Evolutionary conservation across 2,329 filamentous ascomycete genomes (phyloP), one percentile per base, ranked within the genome.

Genomic region (Trichoderma sp.): DNA sequence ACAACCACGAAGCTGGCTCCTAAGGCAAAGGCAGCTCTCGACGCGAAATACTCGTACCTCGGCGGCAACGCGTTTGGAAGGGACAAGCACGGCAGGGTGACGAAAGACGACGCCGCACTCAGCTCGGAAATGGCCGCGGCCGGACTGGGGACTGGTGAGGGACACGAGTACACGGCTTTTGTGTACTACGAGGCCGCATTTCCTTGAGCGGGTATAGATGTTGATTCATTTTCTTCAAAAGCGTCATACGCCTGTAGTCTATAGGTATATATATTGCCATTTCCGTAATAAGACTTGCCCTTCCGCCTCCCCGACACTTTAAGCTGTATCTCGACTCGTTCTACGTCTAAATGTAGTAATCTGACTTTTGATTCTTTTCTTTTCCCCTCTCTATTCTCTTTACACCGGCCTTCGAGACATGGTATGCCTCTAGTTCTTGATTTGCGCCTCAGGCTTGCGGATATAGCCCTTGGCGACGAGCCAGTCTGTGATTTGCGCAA

Each of bases 151-250:
- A 85, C 86, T 48, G 87, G 86, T 19, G 91, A 93, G 66, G 89
- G 88, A 62, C 83, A 86, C 71, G 93, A 97, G 76, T 99, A 98
- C 81, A 95, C 92, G 67, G 90, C 95, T 47, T 99, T 96, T 78
- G 95, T 98, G 74, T 97, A 93, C 82, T 99, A 98, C 79, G 92
- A 97, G 76, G 91, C 98, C 75, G 91, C 95, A 74, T 88, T 98
- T 65, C 82, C 83, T 57, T 77, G 74, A 66, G 43, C 21, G 66
- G 65, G 48, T 59, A 67, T 54, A 54, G 28, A 54, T 39, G 59
- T 24, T 47, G 3, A 26, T 34, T 41, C 30, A 34, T 47, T 60
- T 44, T 41, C 34, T 55, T 63, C 48, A 63, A 63, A 63, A 54
- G 50, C 60, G 60, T 63, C 41, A 63, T 47, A 54, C 50, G 60